Base-by-base conservation (phyloP, 1,284 basidiomycete species). In the Trichosporon sp. region DNA sequence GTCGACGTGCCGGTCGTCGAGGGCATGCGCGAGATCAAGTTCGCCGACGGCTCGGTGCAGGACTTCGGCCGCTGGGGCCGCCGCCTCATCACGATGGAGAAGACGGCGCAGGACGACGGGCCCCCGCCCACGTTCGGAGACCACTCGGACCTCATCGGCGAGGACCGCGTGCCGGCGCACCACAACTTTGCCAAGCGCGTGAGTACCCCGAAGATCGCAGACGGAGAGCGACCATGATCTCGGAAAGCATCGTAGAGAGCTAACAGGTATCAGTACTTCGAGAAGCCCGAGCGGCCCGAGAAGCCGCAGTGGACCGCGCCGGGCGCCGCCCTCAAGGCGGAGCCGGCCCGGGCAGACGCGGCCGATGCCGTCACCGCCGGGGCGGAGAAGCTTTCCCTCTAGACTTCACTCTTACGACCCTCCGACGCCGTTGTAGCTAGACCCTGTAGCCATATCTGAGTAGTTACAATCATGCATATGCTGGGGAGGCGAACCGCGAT, bases 21-120 rank as follows among this genome's bases (percentile, higher is more conserved):
- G 38, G 95, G 94, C 0, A 94, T 99, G 90, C 72, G 69, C 72
- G 82, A 83, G 73, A 60, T 83, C 60, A 89, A 89, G 75, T 83
- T 95, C 15, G 87, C 94, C 32, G 90, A 91, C 0, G 97, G 98
- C 79, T 95, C 92, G 56, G 83, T 95, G 74, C 96, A 99, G 82
- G 90, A 93, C 78, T 99, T 98, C 80, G 95, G 95, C 13, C 91
- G 90, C 44, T 99, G 96, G 96, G 94, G 94, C 2, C 86, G 96
- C 71, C 75, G 95, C 92, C 85, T 98, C 31, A 92, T 98, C 68
- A 98, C 95, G 9, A 90, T 98, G 78, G 88, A 88, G 69, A 97
- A 95, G 83, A 85, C 84, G 0, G 88, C 88, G 1, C 69, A 80
- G 13, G 77, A 84, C 64, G 80, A 82, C 71, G 81, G 79, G 5